Percentiles rank a stretch among this genome's conserved stretches.
Evolutionary conservation across 805 yeast species (phyloP).

Genomic region (Starmerella vitae): DNA sequence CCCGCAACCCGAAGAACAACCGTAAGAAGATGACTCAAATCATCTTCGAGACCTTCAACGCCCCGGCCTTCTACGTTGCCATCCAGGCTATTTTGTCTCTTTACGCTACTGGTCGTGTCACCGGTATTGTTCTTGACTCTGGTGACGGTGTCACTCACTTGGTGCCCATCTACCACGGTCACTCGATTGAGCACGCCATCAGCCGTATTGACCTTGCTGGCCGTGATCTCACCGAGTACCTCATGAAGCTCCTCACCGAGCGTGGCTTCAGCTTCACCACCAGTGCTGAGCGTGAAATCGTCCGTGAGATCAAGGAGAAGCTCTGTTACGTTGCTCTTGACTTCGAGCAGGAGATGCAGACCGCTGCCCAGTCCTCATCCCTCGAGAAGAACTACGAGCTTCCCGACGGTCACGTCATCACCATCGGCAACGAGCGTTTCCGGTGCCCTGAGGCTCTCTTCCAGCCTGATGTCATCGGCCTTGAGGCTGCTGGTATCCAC

Average conservation of each 20-base stretch:
- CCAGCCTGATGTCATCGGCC: constrained; percentile 86
- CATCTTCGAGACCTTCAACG: constrained; percentile 97
- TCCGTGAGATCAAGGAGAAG: constrained; percentile 91
- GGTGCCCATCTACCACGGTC: constrained; percentile 99
- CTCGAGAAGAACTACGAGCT: constrained; percentile 98
- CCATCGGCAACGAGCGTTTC: constrained; percentile 99
- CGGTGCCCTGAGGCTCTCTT: constrained; percentile 99
- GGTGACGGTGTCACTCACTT: constrained; percentile 99
- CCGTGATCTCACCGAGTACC: constrained; percentile 97
- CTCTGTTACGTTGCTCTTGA: constrained; percentile 98
- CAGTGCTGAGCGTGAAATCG: constrained; percentile 97
- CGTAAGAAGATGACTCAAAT: constrained; percentile 99
- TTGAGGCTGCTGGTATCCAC: constrained; percentile 98
- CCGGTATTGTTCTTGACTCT: constrained; percentile 98
- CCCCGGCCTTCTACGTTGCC: constrained; percentile 97
- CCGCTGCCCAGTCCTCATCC: constrained; percentile 95
- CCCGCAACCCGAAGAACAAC: constrained; percentile 98
- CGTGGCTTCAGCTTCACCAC: constrained; percentile 98
- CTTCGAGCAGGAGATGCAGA: constrained; percentile 98
- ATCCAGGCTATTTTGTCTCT: constrained; percentile 97
- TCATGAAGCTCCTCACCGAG: constrained; percentile 96
- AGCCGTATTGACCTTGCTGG: constrained; percentile 98
- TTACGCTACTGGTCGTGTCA: constrained; percentile 99
- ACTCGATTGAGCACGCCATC: constrained; percentile 97
- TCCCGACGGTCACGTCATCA: constrained; percentile 99